Evolutionary conservation across 2,329 filamentous ascomycete genomes (phyloP).

Genomic region (Pseudogymnoascus sp.): DNA sequence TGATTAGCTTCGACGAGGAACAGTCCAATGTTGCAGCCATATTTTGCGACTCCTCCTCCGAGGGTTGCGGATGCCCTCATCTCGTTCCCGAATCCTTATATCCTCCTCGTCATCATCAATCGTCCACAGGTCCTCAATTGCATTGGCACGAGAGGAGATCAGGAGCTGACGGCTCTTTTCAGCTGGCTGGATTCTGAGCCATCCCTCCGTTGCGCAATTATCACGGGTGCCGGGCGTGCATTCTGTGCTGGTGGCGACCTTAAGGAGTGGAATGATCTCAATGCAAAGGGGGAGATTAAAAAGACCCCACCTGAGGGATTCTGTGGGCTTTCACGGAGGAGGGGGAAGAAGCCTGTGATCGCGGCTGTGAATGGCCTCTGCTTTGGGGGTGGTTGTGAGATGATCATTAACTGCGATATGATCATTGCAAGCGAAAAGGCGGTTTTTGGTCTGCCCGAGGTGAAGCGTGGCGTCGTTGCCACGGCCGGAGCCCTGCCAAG

Average conservation of each 20-base stretch:
- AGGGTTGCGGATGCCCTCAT: slow-evolving; percentile 23
- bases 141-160: slow-evolving; percentile 32
- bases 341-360: slow-evolving; percentile 67
- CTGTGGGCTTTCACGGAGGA: slow-evolving; percentile 57
- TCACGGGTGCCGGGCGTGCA: slow-evolving; percentile 56
- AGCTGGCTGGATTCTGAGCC: slow-evolving; percentile 58
- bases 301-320: slow-evolving; percentile 44
- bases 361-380: slow-evolving; percentile 70
- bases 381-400: slow-evolving; percentile 71
- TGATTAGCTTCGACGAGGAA: neutral
- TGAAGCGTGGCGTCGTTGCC: slow-evolving; percentile 62
- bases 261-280: slow-evolving; percentile 52
- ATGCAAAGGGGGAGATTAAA: slow-evolving; percentile 23
- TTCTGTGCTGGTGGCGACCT: slow-evolving; percentile 65
- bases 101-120: slow-evolving; percentile 54
- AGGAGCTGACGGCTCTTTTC: slow-evolving; percentile 41
- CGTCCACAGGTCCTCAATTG: slow-evolving; percentile 52
- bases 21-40: slow-evolving; percentile 3
- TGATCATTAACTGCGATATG: slow-evolving; percentile 66
- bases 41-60: slow-evolving; percentile 19
- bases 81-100: slow-evolving; percentile 45
- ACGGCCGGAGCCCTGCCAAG: slow-evolving; percentile 64
- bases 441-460: slow-evolving; percentile 63
- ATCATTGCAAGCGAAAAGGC: slow-evolving; percentile 54
- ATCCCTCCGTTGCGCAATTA: slow-evolving; percentile 50